Evolutionary conservation across 129 eudicot genomes (phyloP).

Genomic region (Oenanthe sinensis): DNA sequence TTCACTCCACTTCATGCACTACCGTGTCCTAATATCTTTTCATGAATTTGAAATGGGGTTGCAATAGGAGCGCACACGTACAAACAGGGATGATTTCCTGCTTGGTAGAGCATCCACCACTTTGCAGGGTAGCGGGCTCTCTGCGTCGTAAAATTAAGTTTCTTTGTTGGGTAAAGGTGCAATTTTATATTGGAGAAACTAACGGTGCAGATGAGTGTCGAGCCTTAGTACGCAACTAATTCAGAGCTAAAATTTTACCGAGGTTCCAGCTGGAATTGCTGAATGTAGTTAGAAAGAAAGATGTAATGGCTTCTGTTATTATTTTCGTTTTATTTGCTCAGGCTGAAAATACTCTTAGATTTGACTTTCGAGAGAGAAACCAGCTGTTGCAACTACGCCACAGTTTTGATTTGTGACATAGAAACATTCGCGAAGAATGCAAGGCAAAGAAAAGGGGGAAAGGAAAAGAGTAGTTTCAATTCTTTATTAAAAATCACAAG

Average conservation of each 20-base stretch:
- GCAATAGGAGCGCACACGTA: not conserved
- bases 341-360: constrained; percentile 26
- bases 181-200: not conserved
- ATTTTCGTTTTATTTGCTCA: constrained; percentile 27
- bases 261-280: constrained; percentile 7
- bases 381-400: constrained; percentile 21
- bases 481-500: constrained; percentile 1
- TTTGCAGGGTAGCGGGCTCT: not conserved
- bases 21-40: constrained; percentile 2
- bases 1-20: constrained; percentile 6
- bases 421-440: constrained; percentile 23
- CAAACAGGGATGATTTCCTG: not conserved
- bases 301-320: constrained; percentile 30
- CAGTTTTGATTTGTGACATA: constrained; percentile 55
- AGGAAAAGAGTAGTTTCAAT: constrained; percentile 17
- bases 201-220: not conserved
- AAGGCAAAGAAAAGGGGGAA: constrained; percentile 23
- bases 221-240: not conserved
- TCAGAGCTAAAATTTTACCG: not conserved
- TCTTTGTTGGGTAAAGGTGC: not conserved
- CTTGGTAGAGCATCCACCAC: not conserved
- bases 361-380: constrained; percentile 14
- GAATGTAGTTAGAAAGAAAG: constrained; percentile 16
- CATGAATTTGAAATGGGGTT: not conserved
- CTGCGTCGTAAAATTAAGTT: too few species aligned